These are phyloP conservation scores for Elongisporangium anandrum DNA, from an alignment of 352 stramenopile species.

Conservation along the genomic window DNA sequence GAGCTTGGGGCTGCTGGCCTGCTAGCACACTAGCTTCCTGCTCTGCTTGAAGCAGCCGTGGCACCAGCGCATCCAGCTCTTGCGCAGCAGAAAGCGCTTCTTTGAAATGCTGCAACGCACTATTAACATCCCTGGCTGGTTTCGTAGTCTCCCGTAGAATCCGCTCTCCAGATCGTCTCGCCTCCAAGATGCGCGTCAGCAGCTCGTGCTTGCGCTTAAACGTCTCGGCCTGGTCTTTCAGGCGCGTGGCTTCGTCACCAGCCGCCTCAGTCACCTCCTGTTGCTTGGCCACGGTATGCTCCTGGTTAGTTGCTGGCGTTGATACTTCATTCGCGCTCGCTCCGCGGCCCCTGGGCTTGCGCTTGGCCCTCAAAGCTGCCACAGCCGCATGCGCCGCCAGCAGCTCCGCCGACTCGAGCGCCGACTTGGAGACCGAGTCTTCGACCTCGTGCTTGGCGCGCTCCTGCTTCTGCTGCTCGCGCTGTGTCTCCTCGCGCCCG, in stretches of 20 bases:
- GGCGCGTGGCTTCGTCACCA: conserved; percentile 5
- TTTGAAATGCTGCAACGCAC: conserved; percentile 24
- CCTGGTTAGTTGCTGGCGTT: neutral
- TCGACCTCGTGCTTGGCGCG: conserved; percentile 50
- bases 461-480: conserved; percentile 25
- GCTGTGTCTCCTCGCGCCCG: conserved; percentile 25
- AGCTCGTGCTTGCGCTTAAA: conserved; percentile 49
- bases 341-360: conserved; percentile 1
- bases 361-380: conserved; percentile 59
- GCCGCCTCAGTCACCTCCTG: neutral
- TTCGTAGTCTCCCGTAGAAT: conserved; percentile 10
- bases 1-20: conserved; percentile 5
- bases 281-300: neutral
- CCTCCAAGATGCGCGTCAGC: conserved; percentile 38
- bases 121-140: conserved; percentile 3
- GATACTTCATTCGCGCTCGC: neutral
- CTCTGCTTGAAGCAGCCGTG: conserved; percentile 26
- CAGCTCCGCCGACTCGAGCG: conserved; percentile 53
- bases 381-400: conserved; percentile 61
- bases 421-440: conserved; percentile 25
- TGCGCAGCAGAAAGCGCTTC: conserved; percentile 22
- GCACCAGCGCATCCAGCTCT: conserved; percentile 33
- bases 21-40: conserved; percentile 3
- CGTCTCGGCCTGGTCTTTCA: conserved; percentile 29
- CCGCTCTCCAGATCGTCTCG: conserved; percentile 30